Evolutionary conservation across 805 yeast species (phyloP).

Genomic region (Saccharomycopsis javanensis): DNA sequence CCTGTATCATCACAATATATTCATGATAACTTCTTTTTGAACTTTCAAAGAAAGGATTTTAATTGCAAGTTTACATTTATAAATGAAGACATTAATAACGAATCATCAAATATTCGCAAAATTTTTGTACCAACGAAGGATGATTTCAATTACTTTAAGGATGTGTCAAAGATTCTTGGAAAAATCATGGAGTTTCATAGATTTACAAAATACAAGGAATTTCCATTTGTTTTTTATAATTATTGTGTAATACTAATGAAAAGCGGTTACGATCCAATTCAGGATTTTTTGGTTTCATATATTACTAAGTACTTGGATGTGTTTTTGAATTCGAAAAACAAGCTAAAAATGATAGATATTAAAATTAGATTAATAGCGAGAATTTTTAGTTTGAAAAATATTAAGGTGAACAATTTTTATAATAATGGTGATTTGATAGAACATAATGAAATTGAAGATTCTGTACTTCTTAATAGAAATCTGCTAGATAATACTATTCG

Average conservation of each 20-base stretch:
- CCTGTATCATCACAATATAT: neutral
- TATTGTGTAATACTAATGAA: conserved; percentile 16
- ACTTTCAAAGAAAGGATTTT: conserved; percentile 16
- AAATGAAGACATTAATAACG: neutral
- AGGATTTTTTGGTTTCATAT: conserved; percentile 15
- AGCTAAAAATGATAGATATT: neutral
- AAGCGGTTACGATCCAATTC: conserved; percentile 16
- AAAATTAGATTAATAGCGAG: conserved; percentile 16
- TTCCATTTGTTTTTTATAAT: conserved; percentile 12
- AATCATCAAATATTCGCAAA: neutral
- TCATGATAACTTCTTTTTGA: conserved; percentile 6
- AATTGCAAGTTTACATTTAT: conserved; percentile 15
- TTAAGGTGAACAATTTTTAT: conserved; percentile 4
- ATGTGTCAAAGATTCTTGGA: conserved; percentile 7
- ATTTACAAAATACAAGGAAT: conserved; percentile 9
- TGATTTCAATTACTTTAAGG: conserved; percentile 12
- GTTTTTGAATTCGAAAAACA: neutral
- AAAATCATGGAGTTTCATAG: conserved; percentile 1
- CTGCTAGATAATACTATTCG: neutral
- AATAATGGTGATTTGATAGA: conserved; percentile 6
- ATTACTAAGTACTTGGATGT: conserved; percentile 7
- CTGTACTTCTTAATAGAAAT: neutral
- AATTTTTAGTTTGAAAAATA: conserved; percentile 15
- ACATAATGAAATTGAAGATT: neutral
- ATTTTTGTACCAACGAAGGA: conserved; percentile 10